Evolutionary conservation across 1,284 basidiomycete species (phyloP).

Genomic region (Microbotryum violaceum): DNA sequence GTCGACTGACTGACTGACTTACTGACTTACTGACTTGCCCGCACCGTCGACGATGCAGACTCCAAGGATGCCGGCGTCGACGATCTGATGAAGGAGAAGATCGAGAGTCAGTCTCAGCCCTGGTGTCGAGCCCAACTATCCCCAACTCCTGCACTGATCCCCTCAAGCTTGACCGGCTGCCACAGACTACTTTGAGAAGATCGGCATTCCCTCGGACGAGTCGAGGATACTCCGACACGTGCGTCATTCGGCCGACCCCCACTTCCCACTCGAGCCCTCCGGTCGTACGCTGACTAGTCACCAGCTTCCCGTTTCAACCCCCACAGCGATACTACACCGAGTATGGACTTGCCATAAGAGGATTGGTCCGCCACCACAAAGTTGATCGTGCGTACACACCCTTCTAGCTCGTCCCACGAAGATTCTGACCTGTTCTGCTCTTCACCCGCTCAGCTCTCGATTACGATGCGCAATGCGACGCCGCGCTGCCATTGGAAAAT

Average conservation of each 20-base stretch:
- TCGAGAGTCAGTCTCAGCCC: slow-evolving; percentile 8
- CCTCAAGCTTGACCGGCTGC: background rate
- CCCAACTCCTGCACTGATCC: background rate
- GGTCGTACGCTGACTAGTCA: slow-evolving; percentile 3
- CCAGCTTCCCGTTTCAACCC: background rate
- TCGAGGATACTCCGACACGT: slow-evolving; percentile 37
- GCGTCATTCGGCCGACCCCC: background rate
- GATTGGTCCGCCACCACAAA: slow-evolving; percentile 43
- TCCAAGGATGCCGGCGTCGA: slow-evolving; percentile 26
- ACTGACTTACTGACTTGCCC: background rate
- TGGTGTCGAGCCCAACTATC: background rate
- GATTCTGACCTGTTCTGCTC: background rate
- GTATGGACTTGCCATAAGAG: slow-evolving; percentile 44
- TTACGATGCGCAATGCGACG: slow-evolving; percentile 42
- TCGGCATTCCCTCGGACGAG: slow-evolving; percentile 39
- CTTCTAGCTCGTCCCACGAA: slow-evolving; percentile 9
- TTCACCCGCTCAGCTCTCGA: slow-evolving; percentile 27
- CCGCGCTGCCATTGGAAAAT: slow-evolving; percentile 41
- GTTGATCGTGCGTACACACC: slow-evolving; percentile 38
- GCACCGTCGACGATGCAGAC: slow-evolving; percentile 2
- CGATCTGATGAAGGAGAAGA: slow-evolving; percentile 28
- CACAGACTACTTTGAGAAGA: slow-evolving; percentile 37
- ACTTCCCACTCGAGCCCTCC: slow-evolving; percentile 31
- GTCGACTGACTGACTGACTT: too few species aligned
- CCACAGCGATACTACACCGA: slow-evolving; percentile 25